Base-by-base conservation (phyloP, 106 monocot species). In the Platanthera guangdongensis region DNA sequence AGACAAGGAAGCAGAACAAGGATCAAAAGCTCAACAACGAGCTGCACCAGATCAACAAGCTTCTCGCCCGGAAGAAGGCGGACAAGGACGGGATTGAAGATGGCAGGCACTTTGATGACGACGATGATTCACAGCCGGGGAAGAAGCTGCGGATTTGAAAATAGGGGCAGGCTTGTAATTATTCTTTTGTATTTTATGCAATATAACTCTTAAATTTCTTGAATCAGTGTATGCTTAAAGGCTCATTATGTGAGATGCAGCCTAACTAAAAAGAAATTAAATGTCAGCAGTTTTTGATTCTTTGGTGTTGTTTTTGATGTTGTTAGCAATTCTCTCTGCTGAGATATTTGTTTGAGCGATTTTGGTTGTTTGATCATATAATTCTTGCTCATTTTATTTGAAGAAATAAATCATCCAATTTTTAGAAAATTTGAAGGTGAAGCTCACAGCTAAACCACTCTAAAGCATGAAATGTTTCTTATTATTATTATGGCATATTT, bases 11-110 rank as follows among this genome's bases (percentile, higher is more conserved):
- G 81, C 93, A 97, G 80, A 97, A 97, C 84, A 97, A 85, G 79
- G 97, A 97, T 63, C 97, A 97, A 79, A 97, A 97, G 83, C 84
- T 97, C 51, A 91, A 87, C 1, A 97, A 97, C 28, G 97, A 97
- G 78, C 91, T 97, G 15, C 97, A 97, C 80, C 84, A 97, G 80
- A 97, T 97, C 73, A 97, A 91, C 81, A 91, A 89, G 75, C 91
- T 97, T 46, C 89, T 97, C 8, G 89, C 97, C 11, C 84, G 89
- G 59, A 97, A 94, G 83, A 97, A 94, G 73, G 84, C 68, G 0
- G 97, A 94, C 46, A 85, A 80, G 54, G 94, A 84, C 11, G 90
- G 75, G 0, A 76, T 71, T 22, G 90, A 86, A 32, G 95, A 84
- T 7, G 82, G 75, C 19, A 82, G 84, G 15, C 30, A 71, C 7